A percentile compares a stretch with the other conserved stretches of the same genome.
phyloP scores from a whole-genome alignment of 495 filamentous ascomycete genomes.

The Xylaria acuta region DNA sequence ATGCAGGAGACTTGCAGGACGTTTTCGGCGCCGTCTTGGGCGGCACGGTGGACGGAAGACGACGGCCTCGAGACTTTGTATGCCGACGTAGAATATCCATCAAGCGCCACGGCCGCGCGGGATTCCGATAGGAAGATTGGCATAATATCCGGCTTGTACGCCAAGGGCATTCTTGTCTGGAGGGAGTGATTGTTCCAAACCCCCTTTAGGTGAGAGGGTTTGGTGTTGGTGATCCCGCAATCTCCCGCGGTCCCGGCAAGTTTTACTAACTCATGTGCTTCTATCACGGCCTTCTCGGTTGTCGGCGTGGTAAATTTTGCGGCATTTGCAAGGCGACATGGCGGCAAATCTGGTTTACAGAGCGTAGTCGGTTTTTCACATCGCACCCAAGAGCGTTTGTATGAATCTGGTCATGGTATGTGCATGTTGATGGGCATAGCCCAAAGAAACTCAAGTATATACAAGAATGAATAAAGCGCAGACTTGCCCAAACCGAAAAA shows the following conservation, averaged over 20 bases:
- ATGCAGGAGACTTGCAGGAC: conserved; percentile 40
- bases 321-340: background rate
- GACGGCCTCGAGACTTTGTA: conserved; percentile 46
- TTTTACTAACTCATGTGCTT: background rate
- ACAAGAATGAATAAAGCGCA: conserved; percentile 18
- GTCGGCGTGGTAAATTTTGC: background rate
- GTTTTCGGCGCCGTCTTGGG: conserved; percentile 43
- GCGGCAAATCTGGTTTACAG: background rate
- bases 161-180: conserved; percentile 52
- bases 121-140: conserved; percentile 48
- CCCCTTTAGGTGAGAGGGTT: background rate
- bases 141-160: conserved; percentile 51
- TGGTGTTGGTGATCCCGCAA: background rate
- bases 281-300: background rate
- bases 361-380: background rate
- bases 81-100: conserved; percentile 41
- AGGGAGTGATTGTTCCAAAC: conserved; percentile 33
- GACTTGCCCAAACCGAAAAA: background rate
- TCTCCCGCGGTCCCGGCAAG: background rate
- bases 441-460: conserved; percentile 20
- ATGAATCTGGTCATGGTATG: conserved; percentile 7
- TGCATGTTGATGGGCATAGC: conserved; percentile 9
- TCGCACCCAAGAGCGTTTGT: background rate
- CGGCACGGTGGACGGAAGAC: conserved; percentile 47
- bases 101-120: conserved; percentile 45